Evolutionary conservation across 1,284 basidiomycete species (phyloP), one percentile per base, ranked within the genome.

Genomic region (Anthracocystis walkeri): DNA sequence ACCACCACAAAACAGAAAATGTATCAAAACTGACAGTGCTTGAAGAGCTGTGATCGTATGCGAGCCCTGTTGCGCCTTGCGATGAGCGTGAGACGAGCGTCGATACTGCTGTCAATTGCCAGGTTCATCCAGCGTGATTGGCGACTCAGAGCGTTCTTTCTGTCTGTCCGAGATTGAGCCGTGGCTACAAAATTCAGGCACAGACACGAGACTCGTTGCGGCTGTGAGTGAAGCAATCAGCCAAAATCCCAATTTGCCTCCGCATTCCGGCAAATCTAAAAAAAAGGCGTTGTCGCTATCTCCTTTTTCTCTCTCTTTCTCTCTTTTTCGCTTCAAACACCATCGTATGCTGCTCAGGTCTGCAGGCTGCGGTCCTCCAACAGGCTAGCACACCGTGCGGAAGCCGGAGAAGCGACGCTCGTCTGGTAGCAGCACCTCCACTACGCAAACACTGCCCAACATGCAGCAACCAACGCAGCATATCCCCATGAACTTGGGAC

Each of bases 401-500:
- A 20, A 33, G 65, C 65, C 59, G 55, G 59, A 58, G 59, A 50
- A 53, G 65, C 59, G 51, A 58, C 59, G 65, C 65, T 54, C 29
- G 31, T 40, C 35, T 25, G 45, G 38, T 35, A 62, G 55, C 59
- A 50, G 41, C 55, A 41, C 40, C 62, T 21, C 18, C 55, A 27
- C 49, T 23, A 8, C 29, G 23, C 42, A 45, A 46, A 12, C n/a
- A n/a, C n/a, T n/a, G n/a, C n/a, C 58, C 59, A 51, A 4, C 41
- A 73, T 73, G 70, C 70, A 73, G 58, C 59, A 60, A 44, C 50
- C 65, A 27, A 33, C 60, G 10, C 70, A 64, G 58, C 65, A 73
- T 41, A 60, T 73, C 29, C 25, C 60, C n/a, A 50, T 66, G 41
- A 67, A 73, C 14, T n/a, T 73, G 60, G 61, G 64, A 7, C 60